A percentile compares a stretch with the other conserved stretches of the same genome.
phyloP scores from a whole-genome alignment of 768 basidiomycete genomes.

The Leccinum variicolor region DNA sequence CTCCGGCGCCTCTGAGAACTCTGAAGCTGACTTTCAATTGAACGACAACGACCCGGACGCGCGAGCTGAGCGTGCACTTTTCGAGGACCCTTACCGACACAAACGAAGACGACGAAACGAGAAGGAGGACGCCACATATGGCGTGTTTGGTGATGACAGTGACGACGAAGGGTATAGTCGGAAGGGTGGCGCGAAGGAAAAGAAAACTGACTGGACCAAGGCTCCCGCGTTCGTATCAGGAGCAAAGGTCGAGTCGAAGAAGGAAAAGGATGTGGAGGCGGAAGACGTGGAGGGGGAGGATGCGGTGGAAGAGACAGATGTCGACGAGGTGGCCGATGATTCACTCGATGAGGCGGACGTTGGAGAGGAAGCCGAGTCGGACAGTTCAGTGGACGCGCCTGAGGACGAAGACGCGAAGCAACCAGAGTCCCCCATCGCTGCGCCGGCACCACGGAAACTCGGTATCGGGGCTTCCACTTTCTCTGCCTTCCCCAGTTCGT shows the following conservation, averaged over 20 bases:
- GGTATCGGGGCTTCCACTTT: constrained; percentile 26
- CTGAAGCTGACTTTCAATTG: constrained; percentile 48
- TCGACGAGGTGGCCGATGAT: constrained; percentile 29
- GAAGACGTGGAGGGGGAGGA: constrained; percentile 35
- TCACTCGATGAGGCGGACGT: constrained; percentile 34
- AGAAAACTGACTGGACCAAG: constrained; percentile 67
- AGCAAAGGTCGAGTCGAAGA: constrained; percentile 39
- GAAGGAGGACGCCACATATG: constrained; percentile 75
- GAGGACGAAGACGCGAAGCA: constrained; percentile 35
- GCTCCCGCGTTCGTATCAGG: constrained; percentile 73
- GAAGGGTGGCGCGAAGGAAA: constrained; percentile 28
- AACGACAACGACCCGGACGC: constrained; percentile 56
- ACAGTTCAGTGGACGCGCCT: constrained; percentile 30
- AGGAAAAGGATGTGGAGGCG: constrained; percentile 40
- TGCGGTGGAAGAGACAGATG: constrained; percentile 34
- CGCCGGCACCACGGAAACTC: constrained; percentile 16
- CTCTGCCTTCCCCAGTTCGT: constrained; percentile 34
- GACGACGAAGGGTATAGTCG: constrained; percentile 51
- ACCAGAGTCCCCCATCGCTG: constrained; percentile 29
- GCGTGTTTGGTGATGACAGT: constrained; percentile 69
- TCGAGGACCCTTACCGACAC: constrained; percentile 71
- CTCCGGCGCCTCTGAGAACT: constrained; percentile 64
- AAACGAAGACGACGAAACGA: constrained; percentile 64
- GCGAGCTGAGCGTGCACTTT: constrained; percentile 71
- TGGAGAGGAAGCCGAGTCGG: constrained; percentile 33